Conservation (phyloP, 2,329 filamentous ascomycete genomes). For the Trichocomaceae sp. region DNA sequence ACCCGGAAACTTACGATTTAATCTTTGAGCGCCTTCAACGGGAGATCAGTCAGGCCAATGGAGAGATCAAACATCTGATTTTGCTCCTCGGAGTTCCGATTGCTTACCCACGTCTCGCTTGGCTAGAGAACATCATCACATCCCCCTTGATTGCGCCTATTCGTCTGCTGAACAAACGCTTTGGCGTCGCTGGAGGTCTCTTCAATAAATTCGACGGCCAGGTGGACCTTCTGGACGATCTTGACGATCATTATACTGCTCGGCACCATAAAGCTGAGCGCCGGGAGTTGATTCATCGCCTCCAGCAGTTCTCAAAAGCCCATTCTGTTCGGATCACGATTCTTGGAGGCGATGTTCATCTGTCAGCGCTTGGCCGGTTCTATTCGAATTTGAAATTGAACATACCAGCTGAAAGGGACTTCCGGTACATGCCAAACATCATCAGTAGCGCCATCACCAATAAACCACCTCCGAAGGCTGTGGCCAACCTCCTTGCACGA, state of each 20-base stretch:
- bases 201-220: conserved; percentile 91
- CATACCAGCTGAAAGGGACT: conserved; percentile 53
- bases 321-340: conserved; percentile 55
- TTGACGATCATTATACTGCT: conserved; percentile 75
- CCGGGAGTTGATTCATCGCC: conserved; percentile 59
- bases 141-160: conserved; percentile 84
- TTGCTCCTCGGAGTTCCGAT: conserved; percentile 67
- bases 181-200: conserved; percentile 74
- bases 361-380: conserved; percentile 58
- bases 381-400: conserved; percentile 55
- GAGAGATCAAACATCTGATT: conserved; percentile 56
- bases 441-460: conserved; percentile 61
- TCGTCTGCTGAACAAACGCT: conserved; percentile 82
- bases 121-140: conserved; percentile 86
- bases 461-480: conserved; percentile 58
- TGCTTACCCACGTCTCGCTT: conserved; percentile 68
- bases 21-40: conserved; percentile 51
- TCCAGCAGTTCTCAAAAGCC: conserved; percentile 54
- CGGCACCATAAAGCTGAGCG: conserved; percentile 87
- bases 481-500: conserved; percentile 57
- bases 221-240: conserved; percentile 58
- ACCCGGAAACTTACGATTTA: conserved; percentile 57
- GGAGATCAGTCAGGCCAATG: conserved; percentile 47
- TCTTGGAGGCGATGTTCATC: conserved; percentile 58
- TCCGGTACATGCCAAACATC: conserved; percentile 59